These are phyloP conservation scores for Allantophomopsis cytisporea DNA, from an alignment of 2,329 filamentous ascomycete species.

Conservation along the genomic window DNA sequence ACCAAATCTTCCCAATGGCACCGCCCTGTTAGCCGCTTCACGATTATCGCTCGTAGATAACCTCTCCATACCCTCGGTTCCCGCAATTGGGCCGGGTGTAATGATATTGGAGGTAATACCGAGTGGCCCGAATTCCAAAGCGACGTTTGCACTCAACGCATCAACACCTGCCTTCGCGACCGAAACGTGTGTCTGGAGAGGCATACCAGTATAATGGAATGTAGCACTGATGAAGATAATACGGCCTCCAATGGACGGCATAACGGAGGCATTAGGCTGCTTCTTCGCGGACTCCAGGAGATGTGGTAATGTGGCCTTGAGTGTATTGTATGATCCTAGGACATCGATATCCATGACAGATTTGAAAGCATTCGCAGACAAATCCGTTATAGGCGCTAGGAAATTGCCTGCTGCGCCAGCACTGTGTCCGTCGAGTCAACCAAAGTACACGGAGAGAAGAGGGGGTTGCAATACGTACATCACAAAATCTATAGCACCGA, in stretches of 20 bases:
- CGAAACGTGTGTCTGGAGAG: slow-evolving; percentile 78
- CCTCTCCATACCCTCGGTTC: slow-evolving; percentile 69
- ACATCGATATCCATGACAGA: slow-evolving; percentile 94
- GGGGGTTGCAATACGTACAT: slow-evolving; percentile 43
- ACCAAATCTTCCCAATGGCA: slow-evolving; percentile 69
- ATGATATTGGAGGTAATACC: slow-evolving; percentile 84
- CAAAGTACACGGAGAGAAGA: not conserved
- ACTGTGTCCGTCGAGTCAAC: slow-evolving; percentile 25
- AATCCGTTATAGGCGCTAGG: slow-evolving; percentile 67
- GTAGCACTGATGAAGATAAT: slow-evolving; percentile 86
- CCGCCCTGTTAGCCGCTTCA: slow-evolving; percentile 20
- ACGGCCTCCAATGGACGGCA: slow-evolving; percentile 52
- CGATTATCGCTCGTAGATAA: slow-evolving; percentile 23
- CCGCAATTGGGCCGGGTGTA: slow-evolving; percentile 72
- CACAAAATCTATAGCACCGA: slow-evolving; percentile 83
- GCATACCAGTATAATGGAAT: slow-evolving; percentile 78
- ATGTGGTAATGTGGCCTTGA: slow-evolving; percentile 81
- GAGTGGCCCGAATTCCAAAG: slow-evolving; percentile 79
- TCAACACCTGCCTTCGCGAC: slow-evolving; percentile 90
- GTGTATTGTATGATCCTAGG: slow-evolving; percentile 83
- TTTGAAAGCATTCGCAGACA: slow-evolving; percentile 86
- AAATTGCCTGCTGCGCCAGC: slow-evolving; percentile 96
- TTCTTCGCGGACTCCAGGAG: slow-evolving; percentile 60
- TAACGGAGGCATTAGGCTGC: slow-evolving; percentile 41
- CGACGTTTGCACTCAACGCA: slow-evolving; percentile 63